Base-by-base conservation (phyloP, 2,329 filamentous ascomycete species). In the Colletotrichum spinosum region DNA sequence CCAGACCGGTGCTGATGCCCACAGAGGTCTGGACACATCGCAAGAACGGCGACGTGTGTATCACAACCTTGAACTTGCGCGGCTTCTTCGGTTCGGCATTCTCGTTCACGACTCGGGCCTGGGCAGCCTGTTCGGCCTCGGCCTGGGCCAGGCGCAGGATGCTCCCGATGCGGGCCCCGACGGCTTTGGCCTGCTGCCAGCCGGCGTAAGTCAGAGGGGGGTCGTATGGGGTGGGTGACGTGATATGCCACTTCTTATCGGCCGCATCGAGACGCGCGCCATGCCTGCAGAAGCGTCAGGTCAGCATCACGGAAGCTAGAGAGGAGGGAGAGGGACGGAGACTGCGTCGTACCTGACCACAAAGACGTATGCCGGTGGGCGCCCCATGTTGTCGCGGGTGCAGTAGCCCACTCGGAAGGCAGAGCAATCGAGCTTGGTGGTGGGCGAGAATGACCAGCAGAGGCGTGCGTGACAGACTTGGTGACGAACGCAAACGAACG, bases 121-220 rank as follows among this genome's bases (percentile, higher is more conserved):
- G 55, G 51, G 68, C 49, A 4, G 69, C 68, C 4, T 74, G 57
- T 54, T 81, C 75, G 10, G 77, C 73, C 53, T 84, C 79, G 53
- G 76, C 76, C 70, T 84, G 84, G 60, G 81, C 81, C 57, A 85
- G 86, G 64, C 83, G 83, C 50, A 88, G 79, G 37, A 97, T 88
- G 71, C 84, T 89, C n/a, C 88, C 91, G 68, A 99, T 97, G 67
- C 93, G 90, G 67, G 89, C 85, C 13, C 96, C 96, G 33, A 97
- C 86, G 6, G 90, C 88, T 71, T 92, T 90, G 58, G 92, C 90
- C 78, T 98, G 96, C 12, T 90, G 88, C 92, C 96, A 97, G 69
- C 96, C 96, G 70, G 93, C 92, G 75, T 97, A 98, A 3, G 94
- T 97, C 63, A 99, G 84, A 54, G 96, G 96, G 70, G 96, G 93